Conservation (phyloP, 257 asterid species). For the Plantago elongata region DNA sequence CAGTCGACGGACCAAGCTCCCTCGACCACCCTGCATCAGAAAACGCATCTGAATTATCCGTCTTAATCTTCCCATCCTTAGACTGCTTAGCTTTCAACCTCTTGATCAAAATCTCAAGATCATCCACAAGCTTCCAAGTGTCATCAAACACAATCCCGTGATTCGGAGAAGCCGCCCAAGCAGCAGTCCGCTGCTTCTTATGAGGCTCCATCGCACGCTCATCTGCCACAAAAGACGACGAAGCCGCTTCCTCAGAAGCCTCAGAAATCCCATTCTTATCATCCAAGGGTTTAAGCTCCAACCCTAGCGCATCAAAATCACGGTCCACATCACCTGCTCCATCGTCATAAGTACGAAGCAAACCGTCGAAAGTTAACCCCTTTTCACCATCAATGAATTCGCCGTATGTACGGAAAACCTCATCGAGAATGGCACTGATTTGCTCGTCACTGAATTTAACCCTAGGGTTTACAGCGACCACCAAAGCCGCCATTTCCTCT, state of each 20-base stretch:
- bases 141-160: slow-evolving; percentile 94
- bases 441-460: slow-evolving; percentile 96
- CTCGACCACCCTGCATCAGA: slow-evolving; percentile 97
- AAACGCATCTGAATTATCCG: slow-evolving; percentile 67
- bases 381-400: slow-evolving; percentile 78
- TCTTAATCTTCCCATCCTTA: slow-evolving; percentile 79
- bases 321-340: slow-evolving; percentile 99
- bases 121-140: slow-evolving; percentile 92
- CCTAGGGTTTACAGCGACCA: slow-evolving; percentile 84
- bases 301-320: slow-evolving; percentile 92
- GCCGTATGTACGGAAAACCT: slow-evolving; percentile 82
- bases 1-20: slow-evolving; percentile 77
- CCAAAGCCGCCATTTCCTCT: slow-evolving; percentile 90
- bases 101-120: slow-evolving; percentile 68
- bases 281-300: slow-evolving; percentile 57
- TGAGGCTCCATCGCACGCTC: slow-evolving; percentile 84
- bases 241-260: slow-evolving; percentile 60
- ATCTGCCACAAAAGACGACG: slow-evolving; percentile 70
- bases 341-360: slow-evolving; percentile 90
- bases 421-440: slow-evolving; percentile 84
- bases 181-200: slow-evolving; percentile 85
- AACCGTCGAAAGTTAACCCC: slow-evolving; percentile 87
- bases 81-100: slow-evolving; percentile 55
- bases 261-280: slow-evolving; percentile 40
- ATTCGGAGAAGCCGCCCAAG: slow-evolving; percentile 96